A percentile compares a stretch with the other conserved stretches of the same genome.
These are phyloP conservation scores for Cymodocea nodosa DNA, from an alignment of 116 monocot species.

Conservation along the genomic window DNA sequence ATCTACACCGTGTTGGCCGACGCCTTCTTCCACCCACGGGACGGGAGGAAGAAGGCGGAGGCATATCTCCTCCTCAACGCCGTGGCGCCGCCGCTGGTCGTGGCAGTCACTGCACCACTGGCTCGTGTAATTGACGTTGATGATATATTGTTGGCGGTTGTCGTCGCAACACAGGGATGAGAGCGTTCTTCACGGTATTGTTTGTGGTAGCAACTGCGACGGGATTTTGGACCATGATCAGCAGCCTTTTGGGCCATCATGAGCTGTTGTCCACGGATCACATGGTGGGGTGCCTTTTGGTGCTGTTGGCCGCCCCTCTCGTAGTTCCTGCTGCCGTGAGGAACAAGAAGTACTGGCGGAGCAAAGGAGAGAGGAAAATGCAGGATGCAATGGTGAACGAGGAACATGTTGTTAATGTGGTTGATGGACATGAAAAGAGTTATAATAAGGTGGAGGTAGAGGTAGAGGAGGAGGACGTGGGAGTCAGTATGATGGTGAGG, in stretches of 20 bases:
- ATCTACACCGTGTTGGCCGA: slow-evolving; percentile 41
- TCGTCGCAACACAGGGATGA: background rate
- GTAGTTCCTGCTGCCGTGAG: slow-evolving; percentile 19
- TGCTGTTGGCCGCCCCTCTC: slow-evolving; percentile 24
- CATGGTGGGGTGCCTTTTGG: slow-evolving; percentile 23
- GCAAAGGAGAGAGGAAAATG: slow-evolving; percentile 29
- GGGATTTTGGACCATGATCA: slow-evolving; percentile 34
- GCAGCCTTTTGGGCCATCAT: slow-evolving; percentile 21
- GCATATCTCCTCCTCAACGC: slow-evolving; percentile 65
- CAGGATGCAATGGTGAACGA: slow-evolving; percentile 18
- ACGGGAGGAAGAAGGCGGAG: slow-evolving; percentile 12
- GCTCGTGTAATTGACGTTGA: slow-evolving; percentile 5
- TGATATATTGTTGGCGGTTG: background rate
- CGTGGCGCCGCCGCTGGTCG: slow-evolving; percentile 27
- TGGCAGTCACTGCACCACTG: slow-evolving; percentile 25
- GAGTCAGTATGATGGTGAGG: slow-evolving; percentile 15
- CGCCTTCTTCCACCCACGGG: slow-evolving; percentile 9
- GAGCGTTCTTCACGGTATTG: slow-evolving; percentile 24
- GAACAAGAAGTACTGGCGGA: slow-evolving; percentile 14
- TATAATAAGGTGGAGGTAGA: slow-evolving; percentile 1
- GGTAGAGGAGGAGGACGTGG: slow-evolving; percentile 17
- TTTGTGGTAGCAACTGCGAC: slow-evolving; percentile 40
- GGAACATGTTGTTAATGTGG: background rate
- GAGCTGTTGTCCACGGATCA: slow-evolving; percentile 24
- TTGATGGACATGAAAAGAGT: slow-evolving; percentile 3